phyloP scores from a whole-genome alignment of 1,284 basidiomycete species.

The Fomitopsis palustris region DNA sequence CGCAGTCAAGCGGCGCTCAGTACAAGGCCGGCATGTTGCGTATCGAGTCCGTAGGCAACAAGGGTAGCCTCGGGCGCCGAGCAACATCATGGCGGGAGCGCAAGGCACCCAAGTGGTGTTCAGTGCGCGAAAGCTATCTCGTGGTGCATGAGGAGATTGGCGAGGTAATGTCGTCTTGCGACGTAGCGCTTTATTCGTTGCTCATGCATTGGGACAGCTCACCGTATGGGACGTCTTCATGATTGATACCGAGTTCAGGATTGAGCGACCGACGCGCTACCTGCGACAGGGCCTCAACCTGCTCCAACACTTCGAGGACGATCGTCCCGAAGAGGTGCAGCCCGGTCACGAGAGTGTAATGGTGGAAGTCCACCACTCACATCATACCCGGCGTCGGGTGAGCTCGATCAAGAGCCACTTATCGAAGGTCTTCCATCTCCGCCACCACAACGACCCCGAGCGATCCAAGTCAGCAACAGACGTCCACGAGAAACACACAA shows the following conservation, averaged over 20 bases:
- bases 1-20: conserved; percentile 79
- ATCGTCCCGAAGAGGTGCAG: conserved; percentile 21
- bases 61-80: conserved; percentile 60
- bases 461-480: not conserved
- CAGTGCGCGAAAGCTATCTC: conserved; percentile 91
- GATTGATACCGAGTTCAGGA: conserved; percentile 86
- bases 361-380: conserved; percentile 14
- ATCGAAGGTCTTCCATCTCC: conserved; percentile 41
- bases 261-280: conserved; percentile 75
- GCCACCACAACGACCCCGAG: conserved; percentile 4
- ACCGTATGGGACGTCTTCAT: conserved; percentile 93
- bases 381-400: conserved; percentile 24
- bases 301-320: conserved; percentile 33
- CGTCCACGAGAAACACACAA: not conserved
- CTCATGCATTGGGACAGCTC: conserved; percentile 38
- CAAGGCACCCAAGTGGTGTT: conserved; percentile 86
- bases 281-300: conserved; percentile 76
- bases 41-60: conserved; percentile 48
- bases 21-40: conserved; percentile 88
- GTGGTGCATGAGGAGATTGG: conserved; percentile 87
- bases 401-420: conserved; percentile 49
- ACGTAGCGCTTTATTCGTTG: conserved; percentile 15
- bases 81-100: conserved; percentile 64
- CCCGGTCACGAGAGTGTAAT: conserved; percentile 20
- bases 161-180: conserved; percentile 44